phyloP scores from a whole-genome alignment of 805 yeast species.

The Suhomyces xylopsoci region DNA sequence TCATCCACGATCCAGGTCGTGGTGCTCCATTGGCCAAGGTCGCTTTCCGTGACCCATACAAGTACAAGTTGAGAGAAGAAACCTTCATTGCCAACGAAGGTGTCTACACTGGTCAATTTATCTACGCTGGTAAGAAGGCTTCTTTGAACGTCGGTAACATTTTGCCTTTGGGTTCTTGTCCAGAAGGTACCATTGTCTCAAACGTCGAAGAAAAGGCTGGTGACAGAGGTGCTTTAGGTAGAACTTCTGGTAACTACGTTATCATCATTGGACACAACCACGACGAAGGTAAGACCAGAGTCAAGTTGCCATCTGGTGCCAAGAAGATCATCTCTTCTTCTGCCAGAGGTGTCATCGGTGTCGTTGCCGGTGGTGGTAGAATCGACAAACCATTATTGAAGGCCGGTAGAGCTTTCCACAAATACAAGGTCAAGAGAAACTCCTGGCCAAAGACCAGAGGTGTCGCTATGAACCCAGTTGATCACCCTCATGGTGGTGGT shows the following conservation, averaged over 20 bases:
- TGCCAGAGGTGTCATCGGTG: conserved; percentile 99
- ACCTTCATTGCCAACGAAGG: conserved; percentile 99
- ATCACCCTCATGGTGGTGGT: conserved; percentile 99
- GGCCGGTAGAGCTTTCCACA: conserved; percentile 99
- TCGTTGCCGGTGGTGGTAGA: conserved; percentile 99
- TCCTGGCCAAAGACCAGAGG: conserved; percentile 99
- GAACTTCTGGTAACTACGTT: conserved; percentile 99
- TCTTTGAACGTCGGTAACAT: conserved; percentile 95
- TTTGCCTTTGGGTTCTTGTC: conserved; percentile 93
- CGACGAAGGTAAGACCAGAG: conserved; percentile 98
- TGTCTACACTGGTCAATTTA: conserved; percentile 98
- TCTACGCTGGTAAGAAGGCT: conserved; percentile 99
- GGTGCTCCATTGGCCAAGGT: conserved; percentile 98
- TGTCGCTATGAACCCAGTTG: conserved; percentile 99
- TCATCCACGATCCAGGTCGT: conserved; percentile 99
- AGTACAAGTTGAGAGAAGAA: conserved; percentile 96
- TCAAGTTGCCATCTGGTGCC: conserved; percentile 98
- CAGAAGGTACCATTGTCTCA: conserved; percentile 99
- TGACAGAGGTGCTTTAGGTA: conserved; percentile 99
- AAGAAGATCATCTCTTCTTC: conserved; percentile 93
- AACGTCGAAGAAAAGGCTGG: conserved; percentile 98
- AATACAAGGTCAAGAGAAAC: conserved; percentile 99
- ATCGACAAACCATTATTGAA: conserved; percentile 98
- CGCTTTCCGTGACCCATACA: conserved; percentile 99
- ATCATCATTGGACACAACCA: conserved; percentile 99